Evolutionary conservation across 768 basidiomycete genomes (phyloP), one percentile per base, ranked within the genome.

Genomic region (Punctularia strigosozonata): DNA sequence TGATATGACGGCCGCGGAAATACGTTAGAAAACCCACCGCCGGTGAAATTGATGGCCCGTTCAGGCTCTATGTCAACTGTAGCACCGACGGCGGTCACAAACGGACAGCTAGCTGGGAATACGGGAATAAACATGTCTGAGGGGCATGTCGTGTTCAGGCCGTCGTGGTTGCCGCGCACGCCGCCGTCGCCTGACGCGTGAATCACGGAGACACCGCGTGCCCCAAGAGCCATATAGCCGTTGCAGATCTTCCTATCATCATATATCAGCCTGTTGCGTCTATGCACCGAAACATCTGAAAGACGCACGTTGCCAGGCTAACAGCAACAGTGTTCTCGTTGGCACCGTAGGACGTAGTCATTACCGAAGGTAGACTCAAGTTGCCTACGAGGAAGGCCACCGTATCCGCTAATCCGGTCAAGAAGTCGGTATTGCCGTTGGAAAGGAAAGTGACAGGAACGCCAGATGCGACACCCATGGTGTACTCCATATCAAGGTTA

Each of bases 131-230:
- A 86, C 44, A 76, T 66, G 48, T 82, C 83, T 2, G 74, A 65
- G 41, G 63, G 53, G 49, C 83, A 85, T 28, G 51, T 20, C 36
- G 75, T 69, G 6, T 63, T 71, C 0, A 59, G 56, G 14, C 75
- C 75, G 49, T 80, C 42, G 1, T 67, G 35, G 46, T 77, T 48
- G 20, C 70, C 66, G 2, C 83, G 82, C 14, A 82, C 82, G 14
- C 83, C 83, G 12, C 50, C 51, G 43, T 85, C 81, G 14, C 81
- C 80, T 17, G 77, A 78, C 10, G 73, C 64, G 56, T 81, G 81
- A 26, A 75, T 50, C 13, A 85, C 31, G 6, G 80, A 75, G 14
- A 77, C 63, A 14, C 84, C 84, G 2, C 80, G 73, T 36, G 64
- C 71, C 42, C 80, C 80, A 17, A 65, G 56, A 44, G 56, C 55